These are phyloP conservation scores for Cymbopogon citratus DNA, from an alignment of 176 grass and related monocot species.

Conservation along the genomic window DNA sequence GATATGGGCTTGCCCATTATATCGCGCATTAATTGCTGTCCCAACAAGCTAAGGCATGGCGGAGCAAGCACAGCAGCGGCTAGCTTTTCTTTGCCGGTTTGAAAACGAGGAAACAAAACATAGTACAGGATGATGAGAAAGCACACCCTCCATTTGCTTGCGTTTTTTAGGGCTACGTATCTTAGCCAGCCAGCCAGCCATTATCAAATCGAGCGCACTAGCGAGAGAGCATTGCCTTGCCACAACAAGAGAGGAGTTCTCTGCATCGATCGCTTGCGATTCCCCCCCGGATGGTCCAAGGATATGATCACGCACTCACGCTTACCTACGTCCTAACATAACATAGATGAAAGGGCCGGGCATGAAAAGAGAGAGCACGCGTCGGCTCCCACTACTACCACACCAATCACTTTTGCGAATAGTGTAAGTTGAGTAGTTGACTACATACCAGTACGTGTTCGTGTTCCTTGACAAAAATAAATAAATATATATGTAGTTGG, in stretches of 20 bases:
- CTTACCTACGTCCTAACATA: neutral
- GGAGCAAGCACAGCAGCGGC: neutral
- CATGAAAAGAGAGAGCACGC: neutral
- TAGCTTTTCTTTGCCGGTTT: neutral
- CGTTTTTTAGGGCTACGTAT: neutral
- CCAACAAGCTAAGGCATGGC: neutral
- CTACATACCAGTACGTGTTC: neutral
- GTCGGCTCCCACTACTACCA: neutral
- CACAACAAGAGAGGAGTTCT: neutral
- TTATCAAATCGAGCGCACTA: slow-evolving; percentile 14
- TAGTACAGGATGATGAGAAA: slow-evolving; percentile 3
- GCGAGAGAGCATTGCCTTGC: neutral
- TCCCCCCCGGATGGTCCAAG: neutral
- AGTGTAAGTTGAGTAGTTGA: slow-evolving; percentile 15
- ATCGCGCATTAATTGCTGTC: neutral
- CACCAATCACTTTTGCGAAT: no score
- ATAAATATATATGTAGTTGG: neutral
- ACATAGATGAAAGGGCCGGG: neutral
- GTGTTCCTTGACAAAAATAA: neutral
- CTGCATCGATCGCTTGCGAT: neutral
- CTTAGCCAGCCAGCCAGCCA: neutral
- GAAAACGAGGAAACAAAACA: neutral
- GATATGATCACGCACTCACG: neutral
- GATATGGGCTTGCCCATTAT: neutral
- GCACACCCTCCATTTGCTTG: neutral